These are phyloP conservation scores for Iris macrosiphon DNA, from an alignment of 106 monocot genomes.

Conservation along the genomic window DNA sequence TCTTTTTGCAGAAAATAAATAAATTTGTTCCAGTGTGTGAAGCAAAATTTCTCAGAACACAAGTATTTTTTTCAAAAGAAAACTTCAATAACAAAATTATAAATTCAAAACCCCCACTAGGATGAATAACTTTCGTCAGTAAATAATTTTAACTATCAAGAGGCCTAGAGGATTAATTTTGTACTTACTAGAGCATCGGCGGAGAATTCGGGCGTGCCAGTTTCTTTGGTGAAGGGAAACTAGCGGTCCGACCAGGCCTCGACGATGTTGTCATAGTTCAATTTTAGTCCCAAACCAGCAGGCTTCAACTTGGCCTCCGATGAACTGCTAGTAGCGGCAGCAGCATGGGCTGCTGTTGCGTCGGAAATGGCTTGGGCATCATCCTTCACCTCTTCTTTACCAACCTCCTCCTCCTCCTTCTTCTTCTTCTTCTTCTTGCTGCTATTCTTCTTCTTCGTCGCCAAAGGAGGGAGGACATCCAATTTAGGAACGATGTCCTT, in stretches of 20 bases:
- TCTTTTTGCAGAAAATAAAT: too few relatives aligned
- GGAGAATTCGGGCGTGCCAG: slow-evolving; percentile 33
- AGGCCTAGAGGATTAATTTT: too few relatives aligned
- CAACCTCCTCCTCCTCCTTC: slow-evolving; percentile 36
- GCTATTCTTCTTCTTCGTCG: slow-evolving; percentile 9
- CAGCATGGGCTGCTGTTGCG: background rate
- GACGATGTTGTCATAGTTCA: slow-evolving; percentile 54
- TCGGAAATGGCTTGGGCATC: background rate
- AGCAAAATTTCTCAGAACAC: too few relatives aligned
- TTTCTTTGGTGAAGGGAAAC: slow-evolving; percentile 36
- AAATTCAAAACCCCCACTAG: too few relatives aligned
- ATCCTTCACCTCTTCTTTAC: background rate
- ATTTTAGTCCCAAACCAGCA: slow-evolving; percentile 39
- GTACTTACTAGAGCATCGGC: slow-evolving; percentile 54
- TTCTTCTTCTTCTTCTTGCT: slow-evolving; percentile 42
- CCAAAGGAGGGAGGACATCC: background rate
- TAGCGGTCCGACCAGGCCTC: slow-evolving; percentile 58
- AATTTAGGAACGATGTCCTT: slow-evolving; percentile 49
- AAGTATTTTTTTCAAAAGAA: too few relatives aligned
- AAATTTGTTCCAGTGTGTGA: too few relatives aligned
- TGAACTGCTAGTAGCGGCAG: background rate
- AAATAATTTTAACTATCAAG: too few relatives aligned
- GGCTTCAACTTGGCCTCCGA: slow-evolving; percentile 14
- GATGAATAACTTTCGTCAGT: too few relatives aligned
- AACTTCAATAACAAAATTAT: too few relatives aligned